A percentile compares a stretch with the other conserved stretches of the same genome.
phyloP scores from a whole-genome alignment of 345 rosid genomes.

The Eucalyptus virginea region DNA sequence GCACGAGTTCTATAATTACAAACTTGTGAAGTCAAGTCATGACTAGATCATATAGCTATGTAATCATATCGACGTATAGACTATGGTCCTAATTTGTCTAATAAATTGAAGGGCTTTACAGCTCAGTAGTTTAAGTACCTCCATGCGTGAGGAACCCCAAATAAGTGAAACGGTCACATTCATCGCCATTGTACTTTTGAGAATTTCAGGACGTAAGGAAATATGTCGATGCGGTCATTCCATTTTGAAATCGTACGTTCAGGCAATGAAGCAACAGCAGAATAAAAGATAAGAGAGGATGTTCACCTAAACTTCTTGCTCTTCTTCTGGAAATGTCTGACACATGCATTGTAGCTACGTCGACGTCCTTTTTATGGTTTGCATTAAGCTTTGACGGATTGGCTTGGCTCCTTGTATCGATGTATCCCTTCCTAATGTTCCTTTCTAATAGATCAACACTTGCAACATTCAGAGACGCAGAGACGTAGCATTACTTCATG shows the following conservation, averaged over 20 bases:
- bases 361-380: constrained; percentile 9
- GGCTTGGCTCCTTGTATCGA: constrained; percentile 47
- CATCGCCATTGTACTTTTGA: background rate
- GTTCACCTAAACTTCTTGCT: background rate
- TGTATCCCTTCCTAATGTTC: constrained; percentile 32
- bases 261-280: background rate
- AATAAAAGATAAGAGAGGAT: background rate
- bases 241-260: background rate
- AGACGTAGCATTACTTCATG: background rate
- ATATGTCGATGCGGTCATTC: fast-evolving
- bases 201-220: background rate
- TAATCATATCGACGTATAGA: background rate
- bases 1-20: background rate
- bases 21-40: background rate
- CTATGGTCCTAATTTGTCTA: background rate
- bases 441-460: constrained; percentile 1
- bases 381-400: constrained; percentile 37
- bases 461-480: background rate
- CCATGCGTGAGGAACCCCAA: background rate
- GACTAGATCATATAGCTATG: background rate
- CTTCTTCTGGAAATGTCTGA: background rate
- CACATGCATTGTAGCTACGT: background rate
- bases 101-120: background rate
- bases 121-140: background rate
- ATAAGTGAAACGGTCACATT: background rate